Evolutionary conservation across 1,284 basidiomycete species (phyloP), one percentile per base, ranked within the genome.

Genomic region (Pascua guehoae): DNA sequence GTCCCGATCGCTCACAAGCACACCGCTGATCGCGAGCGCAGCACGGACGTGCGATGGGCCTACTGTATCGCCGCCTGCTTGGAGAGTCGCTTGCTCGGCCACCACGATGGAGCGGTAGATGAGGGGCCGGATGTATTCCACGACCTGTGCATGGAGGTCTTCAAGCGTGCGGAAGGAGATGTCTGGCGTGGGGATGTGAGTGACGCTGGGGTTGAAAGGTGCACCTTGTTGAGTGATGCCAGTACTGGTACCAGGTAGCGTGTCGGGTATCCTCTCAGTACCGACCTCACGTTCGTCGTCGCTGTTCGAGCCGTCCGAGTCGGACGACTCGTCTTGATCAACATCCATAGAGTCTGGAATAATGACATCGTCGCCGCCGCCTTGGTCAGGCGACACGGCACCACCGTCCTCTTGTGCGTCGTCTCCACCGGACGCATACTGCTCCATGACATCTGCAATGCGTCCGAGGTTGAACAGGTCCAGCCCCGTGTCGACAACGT

Each of bases 391-490:
- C 7, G 38, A 32, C 4, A 41, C 43, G 41, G n/a, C n/a, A n/a
- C n/a, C 18, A 12, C 50, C 32, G 18, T 49, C n/a, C 24, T 32
- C 41, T n/a, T 39, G 16, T 32, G 24, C 24, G 24, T 32, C 24
- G 24, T 32, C 24, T 32, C 24, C 24, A 7, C 24, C 24, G 3
- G 24, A 3, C 39, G n/a, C 11, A 45, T 47, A 43, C 11, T 45
- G 43, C 43, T 47, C 40, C 37, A 56, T 42, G 36, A 53, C 40
- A 12, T 49, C 16, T 5, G 53, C 53, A 38, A 65, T 52, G 37
- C 49, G 43, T 1, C 48, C 40, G 53, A 53, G 66, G 51, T 64
- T 62, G 59, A 69, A 63, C n/a, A 69, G 41, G 37, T 67, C 67
- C 53, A 63, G 57, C 0, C 61, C 61, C 5, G 43, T 45, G 11